Evolutionary conservation across 768 basidiomycete genomes (phyloP), one percentile per base, ranked within the genome.

Genomic region (Boletus rubescentipes): DNA sequence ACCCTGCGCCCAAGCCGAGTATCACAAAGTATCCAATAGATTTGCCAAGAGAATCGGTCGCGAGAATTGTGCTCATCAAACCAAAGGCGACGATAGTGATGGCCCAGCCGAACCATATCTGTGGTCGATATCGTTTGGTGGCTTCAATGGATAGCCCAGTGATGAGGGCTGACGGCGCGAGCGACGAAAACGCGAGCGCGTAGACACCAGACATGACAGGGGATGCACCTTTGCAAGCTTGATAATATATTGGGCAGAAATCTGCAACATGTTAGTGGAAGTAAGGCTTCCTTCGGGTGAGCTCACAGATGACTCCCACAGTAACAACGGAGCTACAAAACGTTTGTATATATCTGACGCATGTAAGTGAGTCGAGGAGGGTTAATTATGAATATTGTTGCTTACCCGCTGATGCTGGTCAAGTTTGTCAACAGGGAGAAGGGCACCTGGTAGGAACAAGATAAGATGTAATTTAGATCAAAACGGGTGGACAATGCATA

Each of bases 371-470:
- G n/a, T n/a, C n/a, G 12, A 21, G 11, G 4, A 4, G 32, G 9
- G 16, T 11, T 49, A 1, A n/a, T 14, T 9, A 21, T 16, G 2
- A 9, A 37, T 3, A 26, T 1, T 18, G 29, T 39, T 21, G 8
- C 51, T 34, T 18, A 58, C 63, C 65, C 69, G 49, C 61, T 64
- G 18, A 64, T 29, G 20, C 15, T 35, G 15, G 34, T 35, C 34
- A 35, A 3, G 34, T 35, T 35, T 35, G 15, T 35, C 34, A 35
- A 38, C 12, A 51, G 4, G 16, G 49, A 51, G 14, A 46, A 23
- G 3, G 51, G 51, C 9, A 46, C 44, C 51, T 53, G 9, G 15
- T 32, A 14, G 6, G 4, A 23, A 18, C 14, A 40, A 9, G 31
- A 9, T 52, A 14, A 50, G 34, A 12, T 23, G 14, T 8, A 23